These are phyloP conservation scores for Hanseniaspora singularis DNA, from an alignment of 805 yeast species.

Conservation along the genomic window DNA sequence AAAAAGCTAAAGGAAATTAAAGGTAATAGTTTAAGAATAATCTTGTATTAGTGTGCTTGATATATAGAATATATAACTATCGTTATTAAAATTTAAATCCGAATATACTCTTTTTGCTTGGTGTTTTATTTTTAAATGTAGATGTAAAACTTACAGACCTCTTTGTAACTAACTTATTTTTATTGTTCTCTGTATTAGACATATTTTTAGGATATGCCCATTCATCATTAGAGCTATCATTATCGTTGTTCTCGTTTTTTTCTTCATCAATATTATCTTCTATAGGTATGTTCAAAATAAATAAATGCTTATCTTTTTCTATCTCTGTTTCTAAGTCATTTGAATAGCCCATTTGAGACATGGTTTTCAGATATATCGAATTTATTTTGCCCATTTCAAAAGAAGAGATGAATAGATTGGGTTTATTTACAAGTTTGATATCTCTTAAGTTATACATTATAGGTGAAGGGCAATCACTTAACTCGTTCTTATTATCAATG, in stretches of 20 bases:
- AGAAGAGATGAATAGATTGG: neutral
- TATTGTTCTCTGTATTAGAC: too few relatives aligned
- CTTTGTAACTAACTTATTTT: too few relatives aligned
- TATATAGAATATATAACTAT: neutral
- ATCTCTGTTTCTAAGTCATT: too few relatives aligned
- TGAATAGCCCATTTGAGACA: constrained; percentile 4
- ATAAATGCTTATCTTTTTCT: too few relatives aligned
- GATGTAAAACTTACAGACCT: too few relatives aligned
- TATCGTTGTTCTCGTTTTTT: too few relatives aligned
- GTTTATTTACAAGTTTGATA: neutral
- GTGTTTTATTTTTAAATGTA: too few relatives aligned
- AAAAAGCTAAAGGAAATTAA: constrained; percentile 25
- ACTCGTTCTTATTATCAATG: neutral
- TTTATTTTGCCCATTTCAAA: constrained; percentile 8
- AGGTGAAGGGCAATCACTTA: constrained; percentile 12
- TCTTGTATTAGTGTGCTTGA: constrained; percentile 25
- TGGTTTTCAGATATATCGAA: constrained; percentile 1
- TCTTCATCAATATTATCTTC: too few relatives aligned
- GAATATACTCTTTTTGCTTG: constrained; percentile 40
- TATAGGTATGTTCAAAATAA: too few relatives aligned
- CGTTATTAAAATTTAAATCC: neutral
- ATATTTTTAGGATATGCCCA: too few relatives aligned
- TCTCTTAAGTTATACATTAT: neutral
- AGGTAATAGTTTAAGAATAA: constrained; percentile 27
- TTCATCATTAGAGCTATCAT: too few relatives aligned